Base-by-base conservation (phyloP, 257 asterid genomes). In the Solanum phureja region DNA sequence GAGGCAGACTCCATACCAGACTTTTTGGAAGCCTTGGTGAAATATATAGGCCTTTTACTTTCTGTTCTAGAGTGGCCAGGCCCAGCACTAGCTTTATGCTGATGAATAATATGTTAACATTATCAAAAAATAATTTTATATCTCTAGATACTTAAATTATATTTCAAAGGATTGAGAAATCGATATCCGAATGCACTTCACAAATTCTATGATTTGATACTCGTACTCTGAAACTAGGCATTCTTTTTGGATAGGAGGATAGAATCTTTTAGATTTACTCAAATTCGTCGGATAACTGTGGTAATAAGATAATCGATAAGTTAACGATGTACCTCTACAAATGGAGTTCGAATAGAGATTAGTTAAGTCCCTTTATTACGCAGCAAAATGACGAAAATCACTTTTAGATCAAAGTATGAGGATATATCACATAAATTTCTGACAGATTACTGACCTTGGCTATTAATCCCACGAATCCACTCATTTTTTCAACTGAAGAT, bases 371-470 rank as follows among this genome's bases (percentile, higher is more conserved):
- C 24, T 31, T 81, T 44, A 29, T 29, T 81, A 81, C 1, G n/a
- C 85, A 18, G 68, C 27, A 46, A 8, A 46, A 1, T 18, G 42
- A 81, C 23, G 29, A 81, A 81, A 81, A 76, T 76, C 58, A 35
- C 52, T n/a, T 68, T 37, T 40, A 66, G 34, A 40, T 66, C 27
- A 16, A 84, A 34, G 35, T 62, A 38, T 5, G 79, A 69, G 38
- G 31, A 46, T 11, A 35, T 11, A 14, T 37, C 11, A 64, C 31
- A 44, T 60, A 27, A 46, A 62, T 38, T 86, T 37, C 84, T 83
- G 56, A 52, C 72, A 69, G 71, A 52, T 8, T 89, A 89, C 97
- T 93, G 89, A 93, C 98, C 95, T 90, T 94, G 58, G 93, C 94
- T 87, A 94, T 89, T 77, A 79, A 86, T 89, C 93, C 96, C 58